These are phyloP conservation scores for Polytolypa hystricis DNA, from an alignment of 2,329 filamentous ascomycete species.

Conservation along the genomic window DNA sequence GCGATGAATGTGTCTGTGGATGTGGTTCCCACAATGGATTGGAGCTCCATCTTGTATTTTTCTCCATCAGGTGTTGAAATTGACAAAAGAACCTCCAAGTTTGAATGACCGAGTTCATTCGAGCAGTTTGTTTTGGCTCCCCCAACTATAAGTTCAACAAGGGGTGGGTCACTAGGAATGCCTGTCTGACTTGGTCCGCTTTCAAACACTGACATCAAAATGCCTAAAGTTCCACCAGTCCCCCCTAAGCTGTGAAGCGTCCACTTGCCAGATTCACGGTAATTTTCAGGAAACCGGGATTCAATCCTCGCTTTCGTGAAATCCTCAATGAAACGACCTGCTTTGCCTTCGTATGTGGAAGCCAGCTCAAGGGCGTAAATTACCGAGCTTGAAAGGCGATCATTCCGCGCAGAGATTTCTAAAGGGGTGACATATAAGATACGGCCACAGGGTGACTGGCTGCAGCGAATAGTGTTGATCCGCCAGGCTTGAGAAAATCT, in stretches of 20 bases:
- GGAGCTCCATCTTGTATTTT: conserved; percentile 45
- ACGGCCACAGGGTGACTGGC: conserved; percentile 30
- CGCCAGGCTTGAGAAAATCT: conserved; percentile 63
- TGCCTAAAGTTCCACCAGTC: conserved; percentile 43
- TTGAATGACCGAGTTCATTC: conserved; percentile 22
- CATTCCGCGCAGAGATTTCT: conserved; percentile 10
- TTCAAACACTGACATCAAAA: conserved; percentile 38
- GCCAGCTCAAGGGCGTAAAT: conserved; percentile 61
- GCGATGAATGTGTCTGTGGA: conserved; percentile 62
- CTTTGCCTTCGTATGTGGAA: conserved; percentile 67
- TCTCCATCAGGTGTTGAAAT: conserved; percentile 59
- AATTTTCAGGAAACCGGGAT: conserved; percentile 68
- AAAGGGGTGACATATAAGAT: conserved; percentile 27
- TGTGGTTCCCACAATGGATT: conserved; percentile 58
- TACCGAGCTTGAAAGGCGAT: conserved; percentile 19
- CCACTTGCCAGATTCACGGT: conserved; percentile 73
- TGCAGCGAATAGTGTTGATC: conserved; percentile 61
- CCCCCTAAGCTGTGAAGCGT: conserved; percentile 60
- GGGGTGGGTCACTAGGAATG: conserved; percentile 40
- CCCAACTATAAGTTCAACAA: conserved; percentile 28
- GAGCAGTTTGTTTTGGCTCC: conserved; percentile 18
- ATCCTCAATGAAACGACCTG: conserved; percentile 68
- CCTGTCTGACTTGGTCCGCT: conserved; percentile 28
- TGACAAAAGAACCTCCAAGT: conserved; percentile 46
- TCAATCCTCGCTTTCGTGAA: conserved; percentile 78